Evolutionary conservation across 2,329 filamentous ascomycete genomes (phyloP), one percentile per base, ranked within the genome.

Genomic region (Akanthomyces uredinophilus): DNA sequence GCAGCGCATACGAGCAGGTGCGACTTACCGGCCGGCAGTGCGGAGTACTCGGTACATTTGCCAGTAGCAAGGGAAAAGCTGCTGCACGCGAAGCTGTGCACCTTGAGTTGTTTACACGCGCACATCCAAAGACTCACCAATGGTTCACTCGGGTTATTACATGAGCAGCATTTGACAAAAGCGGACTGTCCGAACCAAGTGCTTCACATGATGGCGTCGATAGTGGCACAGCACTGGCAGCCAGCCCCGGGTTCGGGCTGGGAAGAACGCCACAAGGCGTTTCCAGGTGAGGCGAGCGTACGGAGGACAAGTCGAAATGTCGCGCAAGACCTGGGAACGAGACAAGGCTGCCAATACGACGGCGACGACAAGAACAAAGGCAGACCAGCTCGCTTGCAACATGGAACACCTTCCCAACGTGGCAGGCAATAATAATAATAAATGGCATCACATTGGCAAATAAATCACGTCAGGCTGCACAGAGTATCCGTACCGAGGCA

Each of bases 251-350:
- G 24, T 16, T 37, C 13, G 8, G 11, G 37, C 44, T 14, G 27
- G 41, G 37, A 29, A 29, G 4, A 53, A 53, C 58, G 58, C 58
- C 58, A 60, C 58, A 10, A 20, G 49, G 49, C 49, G 49, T 51
- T 53, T 53, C 58, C 49, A 53, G 58, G 58, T 60, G 58, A 60
- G 58, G 57, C 57, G 57, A 59, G 41, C 46, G 24, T 43, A 29
- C 35, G n/a, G n/a, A n/a, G n/a, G n/a, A n/a, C n/a, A n/a, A 22
- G 46, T 16, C 6, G 43, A 44, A 47, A 41, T 43, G 55, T 60
- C 24, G 47, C 47, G n/a, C 49, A 44, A 47, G 37, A 32, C 37
- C 18, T 51, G 24, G 22, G 18, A 8, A 51, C 8, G 35, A 32
- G 22, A 43, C 29, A 18, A 44, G 56, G 37, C 46, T 44, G 18